These are phyloP conservation scores for Pleurotus eryngii DNA, from an alignment of 768 basidiomycete species.

Conservation along the genomic window DNA sequence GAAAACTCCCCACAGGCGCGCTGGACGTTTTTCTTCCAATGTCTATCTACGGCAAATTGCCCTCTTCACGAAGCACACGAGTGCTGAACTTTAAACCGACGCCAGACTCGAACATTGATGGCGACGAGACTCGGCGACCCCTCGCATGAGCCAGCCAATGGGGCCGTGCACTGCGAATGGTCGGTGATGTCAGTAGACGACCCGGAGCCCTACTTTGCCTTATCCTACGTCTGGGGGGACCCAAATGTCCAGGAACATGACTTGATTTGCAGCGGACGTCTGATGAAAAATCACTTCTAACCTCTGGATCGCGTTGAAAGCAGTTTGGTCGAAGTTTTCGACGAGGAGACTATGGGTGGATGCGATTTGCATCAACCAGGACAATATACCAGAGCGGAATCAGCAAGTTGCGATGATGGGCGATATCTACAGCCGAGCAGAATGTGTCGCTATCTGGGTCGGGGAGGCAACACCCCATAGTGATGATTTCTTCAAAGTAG, in stretches of 20 bases:
- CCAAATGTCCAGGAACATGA: neutral
- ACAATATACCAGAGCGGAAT: neutral
- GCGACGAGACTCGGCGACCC: too few relatives aligned
- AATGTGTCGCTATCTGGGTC: neutral
- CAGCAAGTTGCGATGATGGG: slow-evolving; percentile 2
- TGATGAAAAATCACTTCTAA: neutral
- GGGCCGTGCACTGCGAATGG: neutral
- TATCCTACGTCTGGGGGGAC: neutral
- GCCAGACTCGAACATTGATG: too few relatives aligned
- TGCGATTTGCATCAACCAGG: neutral
- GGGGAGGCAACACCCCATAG: neutral
- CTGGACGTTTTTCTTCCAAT: too few relatives aligned
- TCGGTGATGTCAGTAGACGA: neutral
- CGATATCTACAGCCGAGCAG: neutral
- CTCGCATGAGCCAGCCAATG: neutral
- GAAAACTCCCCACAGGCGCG: too few relatives aligned
- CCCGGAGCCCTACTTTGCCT: neutral
- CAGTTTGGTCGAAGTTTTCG: neutral
- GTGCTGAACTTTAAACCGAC: too few relatives aligned
- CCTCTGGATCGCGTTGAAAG: neutral
- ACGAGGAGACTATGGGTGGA: neutral
- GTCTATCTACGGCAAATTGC: too few relatives aligned
- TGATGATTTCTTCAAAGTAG: neutral
- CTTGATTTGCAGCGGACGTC: neutral
- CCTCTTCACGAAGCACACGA: too few relatives aligned